Evolutionary conservation across 2,329 filamentous ascomycete species (phyloP), one percentile per base, ranked within the genome.

Genomic region (Blumeriella jaapii): DNA sequence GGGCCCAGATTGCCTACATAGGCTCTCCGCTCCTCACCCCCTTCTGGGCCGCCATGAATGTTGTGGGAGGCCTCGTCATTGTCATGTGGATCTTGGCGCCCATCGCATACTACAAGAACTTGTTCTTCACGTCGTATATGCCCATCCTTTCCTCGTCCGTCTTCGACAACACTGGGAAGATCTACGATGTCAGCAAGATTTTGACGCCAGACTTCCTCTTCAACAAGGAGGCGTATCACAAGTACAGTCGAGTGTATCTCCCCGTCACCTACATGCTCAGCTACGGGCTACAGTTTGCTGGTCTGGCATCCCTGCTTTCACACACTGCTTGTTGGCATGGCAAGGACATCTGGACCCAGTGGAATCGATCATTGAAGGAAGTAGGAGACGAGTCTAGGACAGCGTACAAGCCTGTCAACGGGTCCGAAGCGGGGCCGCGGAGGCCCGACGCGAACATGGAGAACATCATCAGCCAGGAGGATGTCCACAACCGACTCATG

Each of bases 41-140:
- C 0, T 91, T 89, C 57, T 86, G 84, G 83, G 80, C 83, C 25
- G 79, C 83, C 6, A 74, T 87, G 59, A 91, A 91, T 51, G 83
- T 91, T 23, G 73, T 91, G 17, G 81, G 78, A 39, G 84, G 83
- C 4, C 64, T 91, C 31, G 74, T 85, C 2, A 61, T 86, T 30
- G 80, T 91, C 34, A 89, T 91, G 78, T 91, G 83, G 83, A 71
- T 89, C 36, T 59, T 82, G 19, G 82, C 83, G 1, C 83, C 84
- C 0, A 68, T 89, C 22, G 69, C 84, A 50, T 89, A 89, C 59
- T 93, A 91, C 58, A 65, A 67, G 51, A 91, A 91, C 49, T 64
- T 81, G 36, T 73, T 87, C 48, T 89, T 78, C 58, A 82, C 82
- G 1, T 79, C 81, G 0, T 93, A 86, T 54, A 81, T 93, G 73